These are phyloP conservation scores for Globisporangium echinulatum DNA, from an alignment of 352 stramenopile species.

Conservation along the genomic window DNA sequence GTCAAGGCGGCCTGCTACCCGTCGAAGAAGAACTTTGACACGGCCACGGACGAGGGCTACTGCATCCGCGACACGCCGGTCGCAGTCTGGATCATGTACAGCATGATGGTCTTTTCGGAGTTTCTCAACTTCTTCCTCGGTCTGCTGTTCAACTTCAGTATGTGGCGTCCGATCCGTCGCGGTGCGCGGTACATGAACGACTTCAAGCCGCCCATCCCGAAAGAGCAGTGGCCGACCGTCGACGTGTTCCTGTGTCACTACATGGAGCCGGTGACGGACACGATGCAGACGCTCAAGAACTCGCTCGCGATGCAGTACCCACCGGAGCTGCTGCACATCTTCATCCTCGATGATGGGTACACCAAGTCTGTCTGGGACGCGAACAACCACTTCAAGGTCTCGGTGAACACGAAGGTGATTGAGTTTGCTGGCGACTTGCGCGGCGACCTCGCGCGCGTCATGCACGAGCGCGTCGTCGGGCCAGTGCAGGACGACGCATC, in stretches of 20 bases:
- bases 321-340: conserved; percentile 80
- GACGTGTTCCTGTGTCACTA: conserved; percentile 89
- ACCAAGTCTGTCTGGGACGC: conserved; percentile 86
- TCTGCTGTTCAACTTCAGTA: conserved; percentile 88
- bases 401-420: conserved; percentile 88
- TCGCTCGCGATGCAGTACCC: conserved; percentile 85
- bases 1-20: conserved; percentile 45
- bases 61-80: conserved; percentile 65
- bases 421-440: conserved; percentile 79
- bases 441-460: conserved; percentile 71
- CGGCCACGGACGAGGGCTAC: conserved; percentile 53
- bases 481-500: conserved; percentile 68
- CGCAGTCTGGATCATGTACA: conserved; percentile 78
- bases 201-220: conserved; percentile 85
- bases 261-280: conserved; percentile 84
- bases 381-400: conserved; percentile 88
- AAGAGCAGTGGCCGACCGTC: conserved; percentile 84
- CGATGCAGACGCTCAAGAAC: conserved; percentile 83
- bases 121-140: conserved; percentile 86
- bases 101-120: conserved; percentile 82
- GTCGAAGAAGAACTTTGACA: conserved; percentile 73
- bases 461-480: conserved; percentile 83
- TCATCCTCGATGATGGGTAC: conserved; percentile 87
- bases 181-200: conserved; percentile 85
- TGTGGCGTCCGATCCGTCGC: conserved; percentile 86